Base-by-base conservation (phyloP, 306 rosid species). In the Biancaea sappan region DNA sequence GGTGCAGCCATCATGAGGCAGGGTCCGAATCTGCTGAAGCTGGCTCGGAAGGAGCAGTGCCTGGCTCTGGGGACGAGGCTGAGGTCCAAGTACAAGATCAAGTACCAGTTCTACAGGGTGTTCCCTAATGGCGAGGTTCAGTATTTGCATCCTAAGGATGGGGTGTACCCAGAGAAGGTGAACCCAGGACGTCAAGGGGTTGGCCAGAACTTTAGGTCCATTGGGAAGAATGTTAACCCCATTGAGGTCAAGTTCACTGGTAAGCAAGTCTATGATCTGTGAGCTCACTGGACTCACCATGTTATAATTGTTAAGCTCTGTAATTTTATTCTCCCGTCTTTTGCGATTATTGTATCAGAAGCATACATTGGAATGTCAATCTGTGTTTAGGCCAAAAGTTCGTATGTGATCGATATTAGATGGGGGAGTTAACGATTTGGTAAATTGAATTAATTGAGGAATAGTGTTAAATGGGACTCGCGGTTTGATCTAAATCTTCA, bases 191-290 rank as follows among this genome's bases (percentile, higher is more conserved):
- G 99, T 61, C 76, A 90, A 87, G 99, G 99, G 3, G 99, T 92
- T 32, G 99, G 98, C 0, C 61, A 0, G 85, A 95, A 95, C 86
- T 90, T 41, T 57, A 86, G 99, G 93, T 95, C 99, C 7, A 91
- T 94, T 29, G 98, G 98, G 5, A 92, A 95, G 93, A 95, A 95
- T 79, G 88, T 76, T 5, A 92, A 12, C 85, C 96, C 99, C 0
- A 92, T 95, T 68, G 97, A 95, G 86, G 96, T 95, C 29, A 95
- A 95, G 91, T 95, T 95, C 83, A 95, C 99, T 46, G 99, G 97
- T 32, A 95, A 95, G 81, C 99, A 92, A 81, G 71, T 43, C 2
- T 95, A 88, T 80, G 93, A 95, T 75, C 66, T 90, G 83, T 84
- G 21, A 85, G 82, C 70, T 54, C 0, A 6, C n/a, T 16, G 18